phyloP scores from a whole-genome alignment of 2,329 filamentous ascomycete genomes.

The Aspergillus brasiliensis region DNA sequence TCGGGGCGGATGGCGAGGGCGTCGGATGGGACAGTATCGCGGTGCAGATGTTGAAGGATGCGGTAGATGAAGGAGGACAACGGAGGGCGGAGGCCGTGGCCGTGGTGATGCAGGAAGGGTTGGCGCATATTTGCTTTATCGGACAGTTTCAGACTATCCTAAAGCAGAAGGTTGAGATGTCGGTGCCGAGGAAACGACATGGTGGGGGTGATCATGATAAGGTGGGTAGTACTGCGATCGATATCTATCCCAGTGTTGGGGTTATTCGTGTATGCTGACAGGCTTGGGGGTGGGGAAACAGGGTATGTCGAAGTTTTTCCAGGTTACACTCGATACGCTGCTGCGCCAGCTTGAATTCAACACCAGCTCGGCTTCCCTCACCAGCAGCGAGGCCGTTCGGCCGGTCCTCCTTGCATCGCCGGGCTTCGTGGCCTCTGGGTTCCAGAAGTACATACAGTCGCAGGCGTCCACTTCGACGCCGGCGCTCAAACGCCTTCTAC shows the following conservation, averaged over 20 bases:
- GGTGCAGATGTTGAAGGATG: constrained; percentile 73
- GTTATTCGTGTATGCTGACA: not conserved
- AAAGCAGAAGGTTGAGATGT: constrained; percentile 52
- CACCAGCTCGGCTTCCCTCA: constrained; percentile 41
- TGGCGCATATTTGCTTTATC: constrained; percentile 55
- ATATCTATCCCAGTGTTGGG: not conserved
- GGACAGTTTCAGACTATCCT: constrained; percentile 53
- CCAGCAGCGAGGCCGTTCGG: constrained; percentile 38
- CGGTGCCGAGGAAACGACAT: constrained; percentile 50
- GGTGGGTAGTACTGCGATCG: constrained; percentile 22
- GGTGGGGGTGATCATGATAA: constrained; percentile 54
- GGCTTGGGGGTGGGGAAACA: constrained; percentile 36
- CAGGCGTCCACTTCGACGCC: constrained; percentile 63
- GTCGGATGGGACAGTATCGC: constrained; percentile 88
- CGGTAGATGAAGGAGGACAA: constrained; percentile 68
- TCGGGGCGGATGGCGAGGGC: constrained; percentile 49
- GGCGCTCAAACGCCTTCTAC: constrained; percentile 68
- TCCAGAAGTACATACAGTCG: constrained; percentile 71
- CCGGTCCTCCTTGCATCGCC: constrained; percentile 85
- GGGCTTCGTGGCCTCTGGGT: constrained; percentile 80
- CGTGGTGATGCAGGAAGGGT: constrained; percentile 83
- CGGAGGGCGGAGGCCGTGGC: constrained; percentile 82
- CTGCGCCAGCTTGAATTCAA: constrained; percentile 75
- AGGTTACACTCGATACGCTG: constrained; percentile 73
- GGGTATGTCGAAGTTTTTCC: constrained; percentile 76